A percentile compares a stretch with the other conserved stretches of the same genome.
phyloP scores from a whole-genome alignment of 2,329 filamentous ascomycete genomes.

The Trichoderma koningii region DNA sequence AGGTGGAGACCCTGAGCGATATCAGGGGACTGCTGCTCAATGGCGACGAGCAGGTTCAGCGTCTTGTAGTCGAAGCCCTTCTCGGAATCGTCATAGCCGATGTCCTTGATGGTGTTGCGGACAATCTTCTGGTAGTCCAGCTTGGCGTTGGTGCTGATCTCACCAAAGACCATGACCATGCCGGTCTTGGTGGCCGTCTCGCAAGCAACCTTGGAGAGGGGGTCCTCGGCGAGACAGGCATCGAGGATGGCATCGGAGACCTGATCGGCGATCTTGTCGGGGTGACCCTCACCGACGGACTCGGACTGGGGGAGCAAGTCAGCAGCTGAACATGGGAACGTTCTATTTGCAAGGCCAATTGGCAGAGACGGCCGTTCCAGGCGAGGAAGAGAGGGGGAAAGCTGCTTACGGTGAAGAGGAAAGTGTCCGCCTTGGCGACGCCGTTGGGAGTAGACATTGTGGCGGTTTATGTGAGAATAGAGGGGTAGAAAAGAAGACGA shows the following conservation, averaged over 20 bases:
- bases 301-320: slow-evolving; percentile 63
- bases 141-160: slow-evolving; percentile 95
- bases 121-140: slow-evolving; percentile 99
- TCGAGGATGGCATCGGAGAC: slow-evolving; percentile 98
- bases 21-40: slow-evolving; percentile 98
- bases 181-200: slow-evolving; percentile 99
- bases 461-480: slow-evolving; percentile 36
- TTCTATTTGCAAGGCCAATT: neutral
- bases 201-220: slow-evolving; percentile 97
- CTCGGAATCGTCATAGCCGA: slow-evolving; percentile 93
- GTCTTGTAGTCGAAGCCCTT: slow-evolving; percentile 99
- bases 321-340: slow-evolving; percentile 27
- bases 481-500: slow-evolving; percentile 30
- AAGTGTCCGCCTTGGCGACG: slow-evolving; percentile 60
- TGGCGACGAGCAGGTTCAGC: slow-evolving; percentile 95
- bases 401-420: slow-evolving; percentile 74
- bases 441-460: slow-evolving; percentile 62
- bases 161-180: slow-evolving; percentile 98
- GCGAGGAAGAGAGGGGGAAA: neutral
- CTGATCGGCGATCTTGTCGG: slow-evolving; percentile 98
- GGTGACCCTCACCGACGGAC: slow-evolving; percentile 87
- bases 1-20: slow-evolving; percentile 99
- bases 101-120: slow-evolving; percentile 93
- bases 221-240: slow-evolving; percentile 92
- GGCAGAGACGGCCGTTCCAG: neutral